Base-by-base conservation (phyloP, 129 eudicot genomes). In the Helichrysum umbraculigerum region DNA sequence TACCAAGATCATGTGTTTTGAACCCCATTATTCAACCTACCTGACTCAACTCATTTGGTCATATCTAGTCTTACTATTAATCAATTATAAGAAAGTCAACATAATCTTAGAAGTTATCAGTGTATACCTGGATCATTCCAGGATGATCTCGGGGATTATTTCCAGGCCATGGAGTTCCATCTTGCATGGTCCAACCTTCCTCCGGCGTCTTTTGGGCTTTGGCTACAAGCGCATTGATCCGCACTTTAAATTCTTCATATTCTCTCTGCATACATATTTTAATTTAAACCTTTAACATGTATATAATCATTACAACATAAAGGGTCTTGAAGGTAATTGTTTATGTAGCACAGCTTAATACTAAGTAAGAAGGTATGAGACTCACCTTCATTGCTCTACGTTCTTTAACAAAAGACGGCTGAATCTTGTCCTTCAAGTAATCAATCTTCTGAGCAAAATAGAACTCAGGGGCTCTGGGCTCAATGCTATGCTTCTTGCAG, bases 111-210 rank as follows among this genome's bases (percentile, higher is more conserved):
- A 35, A 70, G 15, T 21, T 29, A 71, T 71, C 20, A 42, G 11
- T 29, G 7, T 42, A 25, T 78, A 91, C 97, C 95, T 91, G 97
- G 64, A 91, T 91, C 97, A 91, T 91, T 82, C 97, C 97, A 0
- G 97, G 97, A 78, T 91, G 97, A 84, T 91, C 95, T 69, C 97
- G 77, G 12, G 95, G 85, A 80, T 91, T 91, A 70, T 91, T 91
- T 81, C 97, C 97, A 21, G 97, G 97, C 97, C 97, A 91, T 6
- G 95, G 76, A 33, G 92, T 91, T 75, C 95, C 97, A 78, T 91
- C 97, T 82, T 85, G 92, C 97, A 91, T 91, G 64, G 97, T 87
- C 97, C 97, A 91, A 33, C 97, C 97, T 85, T 91, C 97, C 82
- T 91, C 97, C 4, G 97, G 97, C 82, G 84, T 87, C 84, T 88